Percentiles rank a stretch among this genome's conserved stretches.
Evolutionary conservation across 139 green algal species (phyloP).

Genomic region (Volvox africanus): DNA sequence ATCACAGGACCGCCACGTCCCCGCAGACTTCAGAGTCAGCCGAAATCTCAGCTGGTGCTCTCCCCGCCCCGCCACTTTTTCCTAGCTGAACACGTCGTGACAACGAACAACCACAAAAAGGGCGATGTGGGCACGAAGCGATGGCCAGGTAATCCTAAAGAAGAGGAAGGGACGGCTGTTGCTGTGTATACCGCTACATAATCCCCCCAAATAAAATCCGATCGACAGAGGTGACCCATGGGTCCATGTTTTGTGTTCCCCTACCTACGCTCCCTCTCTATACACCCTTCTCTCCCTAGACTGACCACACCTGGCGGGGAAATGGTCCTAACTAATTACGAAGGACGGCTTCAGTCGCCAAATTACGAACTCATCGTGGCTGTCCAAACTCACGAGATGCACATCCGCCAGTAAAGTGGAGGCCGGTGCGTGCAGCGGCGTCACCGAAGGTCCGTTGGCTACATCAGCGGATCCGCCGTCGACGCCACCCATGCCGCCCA

Average conservation of each 20-base stretch:
- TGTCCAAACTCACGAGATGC: constrained; percentile 76
- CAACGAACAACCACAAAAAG: too few species aligned
- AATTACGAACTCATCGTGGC: constrained; percentile 65
- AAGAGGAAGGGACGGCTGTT: background rate
- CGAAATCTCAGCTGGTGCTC: too few species aligned
- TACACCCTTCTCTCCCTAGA: background rate
- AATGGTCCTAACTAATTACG: constrained; percentile 92
- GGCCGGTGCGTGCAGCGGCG: background rate
- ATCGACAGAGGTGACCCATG: too few species aligned
- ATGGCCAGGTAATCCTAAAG: too few species aligned
- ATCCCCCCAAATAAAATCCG: too few species aligned
- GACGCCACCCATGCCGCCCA: background rate
- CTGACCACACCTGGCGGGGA: constrained; percentile 83
- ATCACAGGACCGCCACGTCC: too few species aligned
- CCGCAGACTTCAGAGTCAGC: too few species aligned
- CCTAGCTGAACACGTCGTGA: too few species aligned
- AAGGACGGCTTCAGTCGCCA: constrained; percentile 73
- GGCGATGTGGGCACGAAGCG: too few species aligned
- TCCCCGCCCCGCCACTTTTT: too few species aligned
- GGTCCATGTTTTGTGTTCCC: too few species aligned
- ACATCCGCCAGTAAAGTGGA: constrained; percentile 62
- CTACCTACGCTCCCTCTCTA: background rate
- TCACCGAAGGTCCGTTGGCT: background rate
- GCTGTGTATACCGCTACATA: too few species aligned
- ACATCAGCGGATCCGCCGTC: background rate